Base-by-base conservation (phyloP, 495 filamentous ascomycete genomes). In the Penicillium turbatum region DNA sequence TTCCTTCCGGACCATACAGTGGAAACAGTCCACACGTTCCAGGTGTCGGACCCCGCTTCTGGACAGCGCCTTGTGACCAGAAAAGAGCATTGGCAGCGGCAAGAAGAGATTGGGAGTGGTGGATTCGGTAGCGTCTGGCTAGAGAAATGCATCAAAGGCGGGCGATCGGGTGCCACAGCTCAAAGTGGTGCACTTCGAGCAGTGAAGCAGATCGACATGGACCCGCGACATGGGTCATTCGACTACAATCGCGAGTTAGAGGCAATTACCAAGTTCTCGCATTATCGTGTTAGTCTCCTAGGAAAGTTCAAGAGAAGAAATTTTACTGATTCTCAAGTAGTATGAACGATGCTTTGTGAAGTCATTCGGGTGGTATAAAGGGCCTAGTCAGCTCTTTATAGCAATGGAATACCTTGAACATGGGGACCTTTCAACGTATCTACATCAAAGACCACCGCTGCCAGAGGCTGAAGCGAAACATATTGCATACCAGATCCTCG, bases 231-330 rank as follows among this genome's bases (percentile, higher is more conserved):
- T 36, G 44, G 51, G 9, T 32, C 30, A 1, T 51, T 67, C 19
- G 55, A 69, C 34, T 73, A 68, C 32, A 56, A 53, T 27, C 59
- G 64, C 3, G 74, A 77, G 43, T 44, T 76, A 10, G 72, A 76
- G 56, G 72, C 71, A 7, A 70, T 73, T 38, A 60, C 62, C 30
- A 76, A 70, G 51, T 75, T 78, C 54, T 78, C 73, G 1, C 68
- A 71, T 17, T 29, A 19, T 32, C 42, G 29, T 3, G 42, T 40
- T 32, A 45, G 42, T 15, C n/a, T 45, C 15, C 0, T 16, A 30
- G 29, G 6, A 24, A 27, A 8, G n/a, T 44, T 10, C 3, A 44
- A 15, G 8, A 30, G 1, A 15, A n/a, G 21, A 15, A 8, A 13
- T 5, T 12, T 4, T 45, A 3, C 29, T 30, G 5, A 45, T 24